phyloP scores from a whole-genome alignment of 345 rosid species.

The Pseudoturritis turrita region DNA sequence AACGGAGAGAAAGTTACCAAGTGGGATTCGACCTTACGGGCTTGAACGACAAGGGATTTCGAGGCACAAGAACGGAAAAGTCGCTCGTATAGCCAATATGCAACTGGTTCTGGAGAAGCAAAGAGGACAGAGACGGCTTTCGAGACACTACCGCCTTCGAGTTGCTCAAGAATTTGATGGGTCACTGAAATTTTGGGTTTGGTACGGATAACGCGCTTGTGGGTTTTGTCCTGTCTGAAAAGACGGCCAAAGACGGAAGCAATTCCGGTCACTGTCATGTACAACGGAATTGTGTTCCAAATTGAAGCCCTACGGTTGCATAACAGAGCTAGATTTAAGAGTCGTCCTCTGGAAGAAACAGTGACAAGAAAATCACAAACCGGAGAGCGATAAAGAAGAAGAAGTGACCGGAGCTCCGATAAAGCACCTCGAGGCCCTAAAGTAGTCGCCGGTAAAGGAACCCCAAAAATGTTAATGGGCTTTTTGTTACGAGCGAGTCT shows the following conservation, averaged over 20 bases:
- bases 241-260: slow-evolving; percentile 11
- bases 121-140: slow-evolving; percentile 63
- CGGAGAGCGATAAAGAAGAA: no score
- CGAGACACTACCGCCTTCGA: slow-evolving; percentile 40
- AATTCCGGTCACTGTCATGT: slow-evolving; percentile 18
- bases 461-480: no score
- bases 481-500: no score
- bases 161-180: slow-evolving; percentile 33
- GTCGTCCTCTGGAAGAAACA: no score
- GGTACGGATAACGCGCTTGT: neutral
- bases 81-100: slow-evolving; percentile 49
- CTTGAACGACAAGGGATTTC: slow-evolving; percentile 46
- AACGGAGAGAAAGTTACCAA: slow-evolving; percentile 41
- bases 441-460: no score
- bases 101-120: slow-evolving; percentile 45
- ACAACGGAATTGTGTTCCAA: no score
- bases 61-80: slow-evolving; percentile 61
- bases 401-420: no score
- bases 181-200: slow-evolving; percentile 21
- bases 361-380: no score
- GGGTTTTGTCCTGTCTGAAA: neutral
- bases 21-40: slow-evolving; percentile 73
- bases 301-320: no score
- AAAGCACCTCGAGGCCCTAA: no score
- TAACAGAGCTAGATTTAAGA: no score